Conservation (phyloP, 2,329 filamentous ascomycete species). For the Scedosporium dehoogii region DNA sequence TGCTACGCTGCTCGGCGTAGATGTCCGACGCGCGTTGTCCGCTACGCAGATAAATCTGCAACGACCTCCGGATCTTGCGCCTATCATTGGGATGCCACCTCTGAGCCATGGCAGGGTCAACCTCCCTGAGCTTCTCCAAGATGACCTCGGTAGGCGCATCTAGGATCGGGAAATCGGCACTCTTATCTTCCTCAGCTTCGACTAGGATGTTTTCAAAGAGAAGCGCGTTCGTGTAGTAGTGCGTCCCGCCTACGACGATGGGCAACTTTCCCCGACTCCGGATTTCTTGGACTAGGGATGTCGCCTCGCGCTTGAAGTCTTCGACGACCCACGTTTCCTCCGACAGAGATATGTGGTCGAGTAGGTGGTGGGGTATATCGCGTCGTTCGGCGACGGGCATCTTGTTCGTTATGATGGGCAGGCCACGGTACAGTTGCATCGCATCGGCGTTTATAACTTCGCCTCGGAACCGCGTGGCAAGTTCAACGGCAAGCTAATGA, state of each 20-base stretch:
- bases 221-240: conserved; percentile 88
- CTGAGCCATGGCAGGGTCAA: conserved; percentile 82
- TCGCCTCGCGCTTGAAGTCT: conserved; percentile 62
- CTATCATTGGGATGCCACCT: conserved; percentile 91
- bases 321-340: conserved; percentile 78
- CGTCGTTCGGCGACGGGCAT: conserved; percentile 65
- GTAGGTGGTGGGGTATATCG: conserved; percentile 77
- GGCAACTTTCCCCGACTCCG: conserved; percentile 68
- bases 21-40: conserved; percentile 75
- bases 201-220: conserved; percentile 65
- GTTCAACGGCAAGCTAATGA: conserved; percentile 73
- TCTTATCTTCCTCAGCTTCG: conserved; percentile 24
- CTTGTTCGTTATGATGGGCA: conserved; percentile 95
- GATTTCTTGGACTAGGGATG: conserved; percentile 65
- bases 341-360: conserved; percentile 66
- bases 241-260: conserved; percentile 86
- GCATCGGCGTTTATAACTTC: conserved; percentile 97
- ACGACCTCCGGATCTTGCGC: conserved; percentile 78
- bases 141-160: conserved; percentile 62
- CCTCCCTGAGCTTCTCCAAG: conserved; percentile 59
- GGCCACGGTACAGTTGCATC: conserved; percentile 90
- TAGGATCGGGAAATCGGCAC: conserved; percentile 56
- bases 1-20: conserved; percentile 64
- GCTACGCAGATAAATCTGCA: conserved; percentile 82
- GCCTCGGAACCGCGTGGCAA: conserved; percentile 75